A percentile compares a stretch with the other conserved stretches of the same genome.
Evolutionary conservation across 78 protist genomes (phyloP).

Genomic region (Guillardia theta): DNA sequence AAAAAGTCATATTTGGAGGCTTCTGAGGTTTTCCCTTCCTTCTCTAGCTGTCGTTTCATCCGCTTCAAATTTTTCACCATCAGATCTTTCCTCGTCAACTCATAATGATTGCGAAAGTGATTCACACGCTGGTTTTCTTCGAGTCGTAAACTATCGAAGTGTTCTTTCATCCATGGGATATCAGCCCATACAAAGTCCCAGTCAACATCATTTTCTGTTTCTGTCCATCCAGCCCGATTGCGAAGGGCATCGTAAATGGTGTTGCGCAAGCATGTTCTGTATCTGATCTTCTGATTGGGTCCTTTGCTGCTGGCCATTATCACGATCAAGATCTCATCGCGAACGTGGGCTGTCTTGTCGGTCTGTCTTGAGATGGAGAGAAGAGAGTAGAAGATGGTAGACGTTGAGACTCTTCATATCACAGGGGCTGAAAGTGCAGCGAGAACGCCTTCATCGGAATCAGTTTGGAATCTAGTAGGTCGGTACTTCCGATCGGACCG

Average conservation of each 20-base stretch:
- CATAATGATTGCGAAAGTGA: conserved; percentile 77
- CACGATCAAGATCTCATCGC: too few relatives aligned
- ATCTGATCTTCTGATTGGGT: neutral
- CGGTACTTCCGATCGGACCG: too few relatives aligned
- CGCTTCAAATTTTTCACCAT: conserved; percentile 72
- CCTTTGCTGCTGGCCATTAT: too few relatives aligned
- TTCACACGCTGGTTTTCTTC: conserved; percentile 45
- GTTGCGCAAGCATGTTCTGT: neutral
- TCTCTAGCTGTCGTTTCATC: conserved; percentile 4
- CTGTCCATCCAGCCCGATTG: neutral
- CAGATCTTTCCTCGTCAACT: conserved; percentile 69
- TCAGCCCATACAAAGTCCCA: conserved; percentile 22
- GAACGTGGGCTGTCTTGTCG: too few relatives aligned
- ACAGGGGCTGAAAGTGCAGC: too few relatives aligned
- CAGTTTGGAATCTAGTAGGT: too few relatives aligned
- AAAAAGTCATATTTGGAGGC: neutral
- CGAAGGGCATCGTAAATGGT: conserved; percentile 1
- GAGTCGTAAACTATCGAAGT: neutral
- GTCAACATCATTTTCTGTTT: neutral
- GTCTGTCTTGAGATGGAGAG: too few relatives aligned
- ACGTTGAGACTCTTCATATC: too few relatives aligned
- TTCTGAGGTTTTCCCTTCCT: neutral
- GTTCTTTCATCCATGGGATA: neutral
- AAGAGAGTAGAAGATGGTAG: too few relatives aligned
- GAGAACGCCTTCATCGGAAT: too few relatives aligned